These are phyloP conservation scores for Astrocystis sublimbata DNA, from an alignment of 495 filamentous ascomycete genomes.

Conservation along the genomic window DNA sequence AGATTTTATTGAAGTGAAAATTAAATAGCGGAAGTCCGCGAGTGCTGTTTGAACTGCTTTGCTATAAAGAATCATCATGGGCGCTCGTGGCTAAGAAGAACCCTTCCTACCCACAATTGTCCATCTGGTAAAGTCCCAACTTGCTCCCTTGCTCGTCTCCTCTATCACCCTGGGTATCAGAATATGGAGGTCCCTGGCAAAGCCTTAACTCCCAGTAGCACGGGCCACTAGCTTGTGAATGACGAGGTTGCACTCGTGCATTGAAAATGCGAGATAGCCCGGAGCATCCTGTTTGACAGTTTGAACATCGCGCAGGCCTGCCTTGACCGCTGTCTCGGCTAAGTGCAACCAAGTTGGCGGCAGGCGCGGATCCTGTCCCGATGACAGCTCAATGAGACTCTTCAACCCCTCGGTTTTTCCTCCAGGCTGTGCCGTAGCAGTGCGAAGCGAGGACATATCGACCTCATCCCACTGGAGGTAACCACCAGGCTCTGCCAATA, in stretches of 20 bases:
- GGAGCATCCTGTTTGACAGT: not conserved
- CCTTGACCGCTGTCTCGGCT: not conserved
- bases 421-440: not conserved
- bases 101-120: not conserved
- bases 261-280: not conserved
- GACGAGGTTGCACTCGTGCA: not conserved
- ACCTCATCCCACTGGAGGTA: not conserved
- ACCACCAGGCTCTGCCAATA: not conserved
- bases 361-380: not conserved
- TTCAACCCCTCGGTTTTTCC: not conserved
- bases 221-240: not conserved
- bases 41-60: no score
- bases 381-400: not conserved
- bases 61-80: no score
- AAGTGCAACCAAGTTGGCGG: not conserved
- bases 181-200: not conserved
- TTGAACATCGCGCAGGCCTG: not conserved
- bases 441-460: not conserved
- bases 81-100: no score
- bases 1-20: no score
- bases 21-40: no score
- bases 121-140: conserved; percentile 1
- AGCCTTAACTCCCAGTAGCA: not conserved
- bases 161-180: not conserved
- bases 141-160: not conserved